Conservation (phyloP, 177 flowering plant genomes). For the Vitis hybrid region DNA sequence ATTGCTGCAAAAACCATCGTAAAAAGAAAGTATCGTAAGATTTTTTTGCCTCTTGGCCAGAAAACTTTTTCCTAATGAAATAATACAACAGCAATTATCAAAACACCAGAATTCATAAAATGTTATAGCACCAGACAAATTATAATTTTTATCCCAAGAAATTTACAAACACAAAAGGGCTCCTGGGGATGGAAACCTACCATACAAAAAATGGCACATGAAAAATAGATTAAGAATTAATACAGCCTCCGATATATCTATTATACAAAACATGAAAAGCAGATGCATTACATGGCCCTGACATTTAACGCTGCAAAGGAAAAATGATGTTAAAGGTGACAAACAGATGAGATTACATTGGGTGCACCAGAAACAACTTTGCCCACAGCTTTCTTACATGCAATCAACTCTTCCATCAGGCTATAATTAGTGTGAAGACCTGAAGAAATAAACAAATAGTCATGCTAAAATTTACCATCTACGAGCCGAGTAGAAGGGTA, state of each 20-base stretch:
- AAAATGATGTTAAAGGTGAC: background rate
- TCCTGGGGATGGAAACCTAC: too few species aligned
- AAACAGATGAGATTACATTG: constrained; percentile 50
- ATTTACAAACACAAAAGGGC: too few species aligned
- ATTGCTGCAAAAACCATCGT: background rate
- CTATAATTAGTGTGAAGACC: constrained; percentile 95
- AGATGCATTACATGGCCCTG: background rate
- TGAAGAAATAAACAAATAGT: constrained; percentile 23
- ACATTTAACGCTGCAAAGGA: background rate
- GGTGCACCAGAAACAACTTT: constrained; percentile 87
- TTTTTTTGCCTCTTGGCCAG: background rate
- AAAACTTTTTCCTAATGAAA: background rate
- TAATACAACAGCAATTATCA: too few species aligned
- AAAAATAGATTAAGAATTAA: background rate
- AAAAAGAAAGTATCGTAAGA: background rate
- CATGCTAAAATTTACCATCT: constrained; percentile 1
- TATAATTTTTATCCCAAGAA: background rate
- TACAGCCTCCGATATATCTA: background rate
- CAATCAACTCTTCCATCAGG: constrained; percentile 91
- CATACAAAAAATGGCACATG: background rate
- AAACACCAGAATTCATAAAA: background rate
- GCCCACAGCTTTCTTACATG: constrained; percentile 83
- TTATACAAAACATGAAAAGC: background rate
- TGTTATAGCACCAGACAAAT: background rate
- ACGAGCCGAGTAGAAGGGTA: constrained; percentile 1